Evolutionary conservation across 495 filamentous ascomycete species (phyloP).

Genomic region (Annulohypoxylon maeteangense): DNA sequence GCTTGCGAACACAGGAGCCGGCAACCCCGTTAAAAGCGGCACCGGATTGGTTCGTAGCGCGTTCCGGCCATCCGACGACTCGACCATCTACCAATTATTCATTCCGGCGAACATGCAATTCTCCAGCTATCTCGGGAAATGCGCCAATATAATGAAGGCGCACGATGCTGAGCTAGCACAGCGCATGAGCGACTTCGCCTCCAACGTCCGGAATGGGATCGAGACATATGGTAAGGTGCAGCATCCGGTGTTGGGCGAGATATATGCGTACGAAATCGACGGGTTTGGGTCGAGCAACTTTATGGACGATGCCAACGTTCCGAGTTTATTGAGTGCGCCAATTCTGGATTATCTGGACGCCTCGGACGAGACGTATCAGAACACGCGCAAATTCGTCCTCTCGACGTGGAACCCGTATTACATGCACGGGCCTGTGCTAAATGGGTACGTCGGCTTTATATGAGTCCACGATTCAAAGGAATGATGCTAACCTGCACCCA

Average conservation of each 20-base stretch:
- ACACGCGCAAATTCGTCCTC: constrained; percentile 65
- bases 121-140: constrained; percentile 60
- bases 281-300: constrained; percentile 69
- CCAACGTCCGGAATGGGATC: constrained; percentile 60
- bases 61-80: constrained; percentile 73
- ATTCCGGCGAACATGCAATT: constrained; percentile 80
- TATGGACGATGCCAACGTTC: constrained; percentile 77
- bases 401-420: constrained; percentile 68
- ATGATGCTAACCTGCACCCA: constrained; percentile 41
- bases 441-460: constrained; percentile 54
- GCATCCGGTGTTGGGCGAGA: constrained; percentile 57
- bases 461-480: constrained; percentile 51
- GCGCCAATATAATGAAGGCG: constrained; percentile 59
- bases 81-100: constrained; percentile 65
- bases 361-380: constrained; percentile 62
- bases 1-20: constrained; percentile 65
- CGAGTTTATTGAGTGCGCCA: constrained; percentile 65
- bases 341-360: constrained; percentile 63
- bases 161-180: constrained; percentile 56
- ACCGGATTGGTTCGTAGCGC: constrained; percentile 71
- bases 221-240: constrained; percentile 60
- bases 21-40: constrained; percentile 65
- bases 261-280: constrained; percentile 71
- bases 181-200: constrained; percentile 61
- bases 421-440: constrained; percentile 66